These are phyloP conservation scores for Amphibolis antarctica DNA, from an alignment of 106 monocot species.

Conservation along the genomic window DNA sequence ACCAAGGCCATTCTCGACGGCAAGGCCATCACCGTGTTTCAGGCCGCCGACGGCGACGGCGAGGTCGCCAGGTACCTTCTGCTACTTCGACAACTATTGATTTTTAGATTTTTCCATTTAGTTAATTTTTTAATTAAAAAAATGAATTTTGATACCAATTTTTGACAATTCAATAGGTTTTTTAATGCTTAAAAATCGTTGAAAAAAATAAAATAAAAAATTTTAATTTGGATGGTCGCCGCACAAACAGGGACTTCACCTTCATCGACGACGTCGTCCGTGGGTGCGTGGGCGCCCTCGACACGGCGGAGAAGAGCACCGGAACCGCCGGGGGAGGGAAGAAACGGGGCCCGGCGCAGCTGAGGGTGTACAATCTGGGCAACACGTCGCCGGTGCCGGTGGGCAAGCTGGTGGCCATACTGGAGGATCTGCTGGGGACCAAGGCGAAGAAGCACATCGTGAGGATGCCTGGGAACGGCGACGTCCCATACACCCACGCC, in stretches of 20 bases:
- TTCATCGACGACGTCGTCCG: slow-evolving; percentile 14
- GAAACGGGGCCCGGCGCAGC: slow-evolving; percentile 39
- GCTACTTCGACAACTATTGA: neutral
- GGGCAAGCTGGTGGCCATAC: slow-evolving; percentile 28
- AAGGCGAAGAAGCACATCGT: slow-evolving; percentile 56
- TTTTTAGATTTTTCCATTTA: neutral
- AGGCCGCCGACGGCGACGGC: slow-evolving; percentile 1
- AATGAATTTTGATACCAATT: neutral
- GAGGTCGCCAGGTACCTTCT: slow-evolving; percentile 7
- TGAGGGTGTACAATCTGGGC: slow-evolving; percentile 24
- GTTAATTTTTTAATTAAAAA: neutral
- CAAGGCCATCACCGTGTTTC: slow-evolving; percentile 11
- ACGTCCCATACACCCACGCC: slow-evolving; percentile 57
- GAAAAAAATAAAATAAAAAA: no score
- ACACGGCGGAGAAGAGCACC: slow-evolving; percentile 16
- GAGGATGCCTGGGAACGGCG: slow-evolving; percentile 48
- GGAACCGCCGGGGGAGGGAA: slow-evolving; percentile 18
- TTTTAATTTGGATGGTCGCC: no score
- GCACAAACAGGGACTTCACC: slow-evolving; percentile 6
- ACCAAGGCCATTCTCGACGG: slow-evolving; percentile 11
- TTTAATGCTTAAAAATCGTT: no score
- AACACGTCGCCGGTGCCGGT: slow-evolving; percentile 53
- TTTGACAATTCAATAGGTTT: no score
- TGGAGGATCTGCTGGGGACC: slow-evolving; percentile 37
- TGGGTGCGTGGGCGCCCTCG: slow-evolving; percentile 9